Evolutionary conservation across 495 filamentous ascomycete genomes (phyloP).

Genomic region (Penicillium chermesinum): DNA sequence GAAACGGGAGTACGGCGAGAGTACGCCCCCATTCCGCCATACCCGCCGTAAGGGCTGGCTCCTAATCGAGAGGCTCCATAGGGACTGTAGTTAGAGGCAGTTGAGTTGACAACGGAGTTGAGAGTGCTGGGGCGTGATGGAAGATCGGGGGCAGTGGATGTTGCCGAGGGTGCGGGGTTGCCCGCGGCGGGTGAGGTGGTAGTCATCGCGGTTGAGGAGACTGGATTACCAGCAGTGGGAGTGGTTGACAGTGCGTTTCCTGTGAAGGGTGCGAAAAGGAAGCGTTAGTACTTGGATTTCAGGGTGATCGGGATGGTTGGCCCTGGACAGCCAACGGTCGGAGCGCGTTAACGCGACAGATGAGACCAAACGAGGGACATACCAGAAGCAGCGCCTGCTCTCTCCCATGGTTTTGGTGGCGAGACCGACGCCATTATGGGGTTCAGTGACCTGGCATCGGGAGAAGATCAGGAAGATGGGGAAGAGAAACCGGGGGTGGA

Average conservation of each 20-base stretch:
- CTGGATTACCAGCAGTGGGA: conserved; percentile 28
- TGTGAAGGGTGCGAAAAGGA: conserved; percentile 13
- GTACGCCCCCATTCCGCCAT: conserved; percentile 43
- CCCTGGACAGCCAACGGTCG: background rate
- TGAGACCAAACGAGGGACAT: conserved; percentile 22
- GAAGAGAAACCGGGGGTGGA: conserved; percentile 11
- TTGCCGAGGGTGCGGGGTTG: conserved; percentile 40
- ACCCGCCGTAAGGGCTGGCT: conserved; percentile 44
- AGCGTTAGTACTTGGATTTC: background rate
- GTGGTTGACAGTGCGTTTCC: conserved; percentile 37
- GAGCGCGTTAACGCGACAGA: conserved; percentile 7
- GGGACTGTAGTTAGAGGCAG: conserved; percentile 75
- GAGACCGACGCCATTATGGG: conserved; percentile 55
- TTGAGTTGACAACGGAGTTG: conserved; percentile 72
- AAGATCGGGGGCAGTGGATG: conserved; percentile 60
- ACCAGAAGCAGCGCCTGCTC: conserved; percentile 59
- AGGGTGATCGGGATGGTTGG: conserved; percentile 2
- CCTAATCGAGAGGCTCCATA: conserved; percentile 61
- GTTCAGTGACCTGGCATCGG: conserved; percentile 33
- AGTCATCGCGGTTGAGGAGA: conserved; percentile 37
- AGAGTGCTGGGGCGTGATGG: conserved; percentile 74
- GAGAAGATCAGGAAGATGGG: conserved; percentile 5
- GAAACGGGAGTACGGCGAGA: conserved; percentile 63
- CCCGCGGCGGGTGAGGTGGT: conserved; percentile 35
- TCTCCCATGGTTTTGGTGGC: conserved; percentile 96